Base-by-base conservation (phyloP, 2,329 filamentous ascomycete genomes). In the Zopfia rhizophila region DNA sequence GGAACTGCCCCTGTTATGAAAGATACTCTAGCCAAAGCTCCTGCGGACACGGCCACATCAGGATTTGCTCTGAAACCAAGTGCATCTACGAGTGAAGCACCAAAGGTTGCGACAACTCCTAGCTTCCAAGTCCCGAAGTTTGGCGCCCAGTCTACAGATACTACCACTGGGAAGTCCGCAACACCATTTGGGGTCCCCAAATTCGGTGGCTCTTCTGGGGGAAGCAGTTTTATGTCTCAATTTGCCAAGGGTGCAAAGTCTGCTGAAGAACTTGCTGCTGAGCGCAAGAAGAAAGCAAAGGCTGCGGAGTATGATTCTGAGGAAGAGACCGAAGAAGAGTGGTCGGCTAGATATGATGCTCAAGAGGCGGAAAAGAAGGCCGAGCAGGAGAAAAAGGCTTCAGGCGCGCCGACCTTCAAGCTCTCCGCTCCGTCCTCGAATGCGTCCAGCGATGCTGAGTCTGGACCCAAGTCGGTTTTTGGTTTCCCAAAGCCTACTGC, bases 241-340 rank as follows among this genome's bases (percentile, higher is more conserved):
- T 72, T 70, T 42, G 55, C 60, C 7, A 60, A 63, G 36, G 58
- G 43, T 2, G 62, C 65, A 7, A 69, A 67, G 49, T 61, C 64
- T 0, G 61, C 58, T 19, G 65, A 70, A 31, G 45, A 69, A 39
- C 61, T 69, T 24, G 56, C 58, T 22, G 62, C 61, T 4, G 66
- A 70, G 43, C 64, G 62, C 6, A 70, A 70, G 55, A 55, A 63
- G 44, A 70, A 71, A 47, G 68, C 61, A 5, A 65, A 58, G 44
- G 62, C 61, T 10, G 68, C 58, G 21, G 68, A 71, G 21, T 70
- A 56, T n/a, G 68, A 72, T 39, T 67, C 63, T 2, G 68, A 72
- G 22, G 65, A 70, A 4, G 68, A 71, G 43, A 64, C 58, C 10
- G 53, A 69, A 35, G 66, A 62, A 40, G 52, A 68, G 33, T 72